Percentiles rank a stretch among this genome's conserved stretches.
phyloP scores from a whole-genome alignment of 768 basidiomycete genomes.

The Agaricus sinodeliciosus region DNA sequence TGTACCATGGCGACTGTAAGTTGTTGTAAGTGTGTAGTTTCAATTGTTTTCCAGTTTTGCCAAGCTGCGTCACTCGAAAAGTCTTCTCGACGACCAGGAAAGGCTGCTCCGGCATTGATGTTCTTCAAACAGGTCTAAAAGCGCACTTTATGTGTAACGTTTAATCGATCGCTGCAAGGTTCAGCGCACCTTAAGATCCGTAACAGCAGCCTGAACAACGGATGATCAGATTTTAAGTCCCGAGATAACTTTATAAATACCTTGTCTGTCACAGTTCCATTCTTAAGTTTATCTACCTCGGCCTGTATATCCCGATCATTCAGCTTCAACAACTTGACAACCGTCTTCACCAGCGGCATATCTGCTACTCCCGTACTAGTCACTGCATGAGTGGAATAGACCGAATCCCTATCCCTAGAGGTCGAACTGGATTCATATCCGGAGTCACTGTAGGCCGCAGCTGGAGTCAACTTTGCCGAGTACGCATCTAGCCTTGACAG shows the following conservation, averaged over 20 bases:
- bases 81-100: slow-evolving; percentile 83
- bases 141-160: slow-evolving; percentile 6
- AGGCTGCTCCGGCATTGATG: slow-evolving; percentile 75
- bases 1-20: slow-evolving; percentile 84
- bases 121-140: slow-evolving; percentile 83
- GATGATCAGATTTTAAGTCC: slow-evolving; percentile 1
- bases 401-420: slow-evolving; percentile 50
- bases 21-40: slow-evolving; percentile 81
- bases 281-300: slow-evolving; percentile 66
- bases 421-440: slow-evolving; percentile 61
- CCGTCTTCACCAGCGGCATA: slow-evolving; percentile 69
- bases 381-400: slow-evolving; percentile 23
- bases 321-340: slow-evolving; percentile 70
- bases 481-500: slow-evolving; percentile 79
- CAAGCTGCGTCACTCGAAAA: slow-evolving; percentile 81
- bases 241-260: slow-evolving; percentile 24
- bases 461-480: slow-evolving; percentile 68
- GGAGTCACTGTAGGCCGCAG: slow-evolving; percentile 52
- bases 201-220: slow-evolving; percentile 62
- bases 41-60: slow-evolving; percentile 75
- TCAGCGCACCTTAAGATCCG: slow-evolving; percentile 70
- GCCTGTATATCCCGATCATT: slow-evolving; percentile 58
- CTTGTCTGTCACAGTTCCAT: slow-evolving; percentile 68
- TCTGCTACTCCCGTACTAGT: slow-evolving; percentile 45
- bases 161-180: neutral